These are phyloP conservation scores for Piromyces sp. DNA, from an alignment of 192 early-diverging fungal genomes.

Conservation along the genomic window DNA sequence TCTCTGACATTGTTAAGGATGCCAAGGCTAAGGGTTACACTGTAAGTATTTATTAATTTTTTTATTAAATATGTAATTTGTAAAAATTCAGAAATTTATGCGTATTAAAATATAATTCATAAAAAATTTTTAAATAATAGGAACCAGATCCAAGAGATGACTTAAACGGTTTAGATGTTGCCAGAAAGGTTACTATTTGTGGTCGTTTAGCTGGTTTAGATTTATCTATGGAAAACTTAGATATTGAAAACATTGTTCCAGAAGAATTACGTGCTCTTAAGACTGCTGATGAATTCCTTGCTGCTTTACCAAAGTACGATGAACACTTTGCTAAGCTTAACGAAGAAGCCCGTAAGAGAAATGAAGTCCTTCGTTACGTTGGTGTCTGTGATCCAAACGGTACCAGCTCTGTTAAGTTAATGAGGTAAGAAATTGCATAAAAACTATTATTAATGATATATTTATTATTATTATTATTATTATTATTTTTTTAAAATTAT, in stretches of 20 bases:
- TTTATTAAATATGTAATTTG: background rate
- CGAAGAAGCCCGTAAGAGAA: conserved; percentile 44
- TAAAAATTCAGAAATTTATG: background rate
- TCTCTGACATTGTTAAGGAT: conserved; percentile 75
- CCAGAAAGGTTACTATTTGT: conserved; percentile 84
- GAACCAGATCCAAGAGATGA: conserved; percentile 98
- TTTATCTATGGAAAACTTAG: conserved; percentile 56
- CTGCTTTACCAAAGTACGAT: conserved; percentile 64
- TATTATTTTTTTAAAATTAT: too few relatives aligned
- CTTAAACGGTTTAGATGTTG: conserved; percentile 97
- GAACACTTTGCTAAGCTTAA: conserved; percentile 71
- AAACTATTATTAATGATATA: too few relatives aligned
- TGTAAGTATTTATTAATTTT: conserved; percentile 14
- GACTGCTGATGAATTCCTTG: conserved; percentile 71
- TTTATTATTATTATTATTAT: too few relatives aligned
- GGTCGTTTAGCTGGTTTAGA: conserved; percentile 73
- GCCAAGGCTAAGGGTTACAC: conserved; percentile 91
- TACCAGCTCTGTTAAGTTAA: conserved; percentile 58
- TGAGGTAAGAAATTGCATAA: conserved; percentile 23
- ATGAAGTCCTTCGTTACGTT: conserved; percentile 81
- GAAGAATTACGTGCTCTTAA: conserved; percentile 50
- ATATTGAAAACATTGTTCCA: conserved; percentile 94
- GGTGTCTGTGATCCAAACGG: conserved; percentile 65
- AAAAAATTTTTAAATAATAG: conserved; percentile 6
- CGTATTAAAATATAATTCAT: too few relatives aligned